phyloP scores from a whole-genome alignment of 139 green algal genomes.

The Tetradesmus obliquus region DNA sequence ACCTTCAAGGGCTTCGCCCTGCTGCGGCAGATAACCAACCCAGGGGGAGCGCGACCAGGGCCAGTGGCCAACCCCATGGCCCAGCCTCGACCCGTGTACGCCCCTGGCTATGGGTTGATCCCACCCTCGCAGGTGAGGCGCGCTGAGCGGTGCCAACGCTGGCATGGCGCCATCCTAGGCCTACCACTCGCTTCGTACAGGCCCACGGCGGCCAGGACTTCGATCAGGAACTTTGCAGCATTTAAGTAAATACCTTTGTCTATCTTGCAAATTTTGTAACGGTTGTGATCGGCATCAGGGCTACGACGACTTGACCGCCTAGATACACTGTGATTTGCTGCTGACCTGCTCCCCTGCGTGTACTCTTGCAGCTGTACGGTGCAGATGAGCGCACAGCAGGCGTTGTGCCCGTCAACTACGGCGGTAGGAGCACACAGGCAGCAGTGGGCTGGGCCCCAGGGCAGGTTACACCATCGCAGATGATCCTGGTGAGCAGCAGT shows the following conservation, averaged over 20 bases:
- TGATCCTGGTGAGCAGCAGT: conserved; percentile 45
- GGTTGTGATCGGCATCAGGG: background rate
- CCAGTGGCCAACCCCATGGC: conserved; percentile 43
- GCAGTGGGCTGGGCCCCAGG: conserved; percentile 37
- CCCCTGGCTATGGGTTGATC: conserved; percentile 73
- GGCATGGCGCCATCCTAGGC: background rate
- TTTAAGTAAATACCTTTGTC: background rate
- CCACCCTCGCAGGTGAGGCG: conserved; percentile 66
- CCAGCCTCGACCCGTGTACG: conserved; percentile 56
- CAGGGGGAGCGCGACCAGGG: background rate
- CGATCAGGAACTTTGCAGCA: background rate
- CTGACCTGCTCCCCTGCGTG: background rate
- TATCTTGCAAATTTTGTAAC: background rate
- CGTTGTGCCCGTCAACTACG: conserved; percentile 32
- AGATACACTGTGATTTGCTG: background rate
- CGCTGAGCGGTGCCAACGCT: background rate
- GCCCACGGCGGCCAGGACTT: background rate
- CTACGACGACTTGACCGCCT: background rate
- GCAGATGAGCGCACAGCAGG: conserved; percentile 43
- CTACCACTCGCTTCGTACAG: background rate
- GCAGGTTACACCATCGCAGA: conserved; percentile 41
- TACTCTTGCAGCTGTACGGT: conserved; percentile 34
- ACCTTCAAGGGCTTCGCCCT: conserved; percentile 79
- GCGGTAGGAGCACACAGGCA: conserved; percentile 26
- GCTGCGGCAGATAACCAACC: conserved; percentile 63